phyloP scores from a whole-genome alignment of 176 grass and related monocot species.

The Musa schizocarpa region DNA sequence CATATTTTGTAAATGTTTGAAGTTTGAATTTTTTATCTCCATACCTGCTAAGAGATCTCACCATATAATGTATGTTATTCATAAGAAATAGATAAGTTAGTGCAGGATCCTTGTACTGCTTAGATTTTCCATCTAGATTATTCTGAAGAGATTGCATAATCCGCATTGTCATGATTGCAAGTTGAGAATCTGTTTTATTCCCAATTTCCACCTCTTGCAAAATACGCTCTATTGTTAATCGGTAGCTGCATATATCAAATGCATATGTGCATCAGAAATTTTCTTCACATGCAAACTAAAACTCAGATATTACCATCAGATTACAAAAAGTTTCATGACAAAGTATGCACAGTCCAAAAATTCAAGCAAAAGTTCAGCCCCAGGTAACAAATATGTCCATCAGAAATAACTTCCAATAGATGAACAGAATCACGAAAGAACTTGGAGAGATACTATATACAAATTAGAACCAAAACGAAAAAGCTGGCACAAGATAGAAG shows the following conservation, averaged over 20 bases:
- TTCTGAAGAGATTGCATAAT: conserved; percentile 84
- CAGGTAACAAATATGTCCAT: neutral
- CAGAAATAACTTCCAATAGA: too few relatives aligned
- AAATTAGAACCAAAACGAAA: too few relatives aligned
- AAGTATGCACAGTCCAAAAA: neutral
- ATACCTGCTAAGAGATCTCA: conserved; percentile 70
- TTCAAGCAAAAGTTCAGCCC: neutral
- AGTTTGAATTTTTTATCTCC: conserved; percentile 9
- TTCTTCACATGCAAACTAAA: neutral
- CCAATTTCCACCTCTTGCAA: conserved; percentile 59
- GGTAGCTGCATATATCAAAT: conserved; percentile 45
- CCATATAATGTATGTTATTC: conserved; percentile 87
- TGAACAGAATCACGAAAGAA: too few relatives aligned
- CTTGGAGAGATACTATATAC: too few relatives aligned
- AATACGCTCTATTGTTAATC: conserved; percentile 54
- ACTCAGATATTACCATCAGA: neutral
- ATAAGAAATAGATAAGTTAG: conserved; percentile 77
- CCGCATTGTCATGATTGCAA: conserved; percentile 45
- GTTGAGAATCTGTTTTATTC: conserved; percentile 47
- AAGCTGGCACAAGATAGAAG: too few relatives aligned
- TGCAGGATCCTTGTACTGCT: conserved; percentile 73
- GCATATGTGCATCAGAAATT: conserved; percentile 16
- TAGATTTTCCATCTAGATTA: conserved; percentile 75
- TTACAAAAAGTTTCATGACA: neutral
- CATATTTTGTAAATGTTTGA: neutral